phyloP scores from a whole-genome alignment of 805 yeast species.

The Schwanniomyces polymorphus region DNA sequence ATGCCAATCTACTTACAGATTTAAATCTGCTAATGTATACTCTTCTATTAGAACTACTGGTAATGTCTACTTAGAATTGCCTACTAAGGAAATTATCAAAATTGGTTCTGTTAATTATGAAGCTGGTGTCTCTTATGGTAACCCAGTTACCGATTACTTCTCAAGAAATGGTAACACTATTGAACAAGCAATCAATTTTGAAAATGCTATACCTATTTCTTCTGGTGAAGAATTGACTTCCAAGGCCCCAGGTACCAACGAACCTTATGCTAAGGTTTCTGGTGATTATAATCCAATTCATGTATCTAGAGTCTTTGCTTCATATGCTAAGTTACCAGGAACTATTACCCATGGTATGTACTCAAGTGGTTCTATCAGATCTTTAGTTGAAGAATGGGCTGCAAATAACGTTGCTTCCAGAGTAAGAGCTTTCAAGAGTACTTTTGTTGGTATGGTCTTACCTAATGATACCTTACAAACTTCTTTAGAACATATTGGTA shows the following conservation, averaged over 20 bases:
- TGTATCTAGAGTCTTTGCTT: conserved; percentile 91
- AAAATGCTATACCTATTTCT: conserved; percentile 83
- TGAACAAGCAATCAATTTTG: conserved; percentile 91
- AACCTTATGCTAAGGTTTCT: conserved; percentile 94
- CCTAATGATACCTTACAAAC: conserved; percentile 92
- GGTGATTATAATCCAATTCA: conserved; percentile 99
- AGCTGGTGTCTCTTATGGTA: conserved; percentile 93
- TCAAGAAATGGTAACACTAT: conserved; percentile 88
- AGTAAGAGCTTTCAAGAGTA: conserved; percentile 90
- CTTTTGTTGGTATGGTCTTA: conserved; percentile 94
- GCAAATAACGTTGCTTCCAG: conserved; percentile 95
- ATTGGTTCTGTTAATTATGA: conserved; percentile 82
- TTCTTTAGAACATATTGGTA: conserved; percentile 91
- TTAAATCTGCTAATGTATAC: conserved; percentile 72
- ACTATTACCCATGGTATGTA: conserved; percentile 99
- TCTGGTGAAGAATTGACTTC: conserved; percentile 60
- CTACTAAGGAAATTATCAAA: conserved; percentile 85
- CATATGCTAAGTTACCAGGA: conserved; percentile 92
- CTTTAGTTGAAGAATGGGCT: conserved; percentile 96
- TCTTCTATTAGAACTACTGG: conserved; percentile 83
- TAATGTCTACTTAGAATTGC: conserved; percentile 81
- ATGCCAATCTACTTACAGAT: conserved; percentile 79
- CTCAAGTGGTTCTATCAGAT: conserved; percentile 93
- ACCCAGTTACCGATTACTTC: conserved; percentile 95
- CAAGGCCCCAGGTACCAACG: conserved; percentile 94